These are phyloP conservation scores for Chalciporus piperatus DNA, from an alignment of 768 basidiomycete species.

Conservation along the genomic window DNA sequence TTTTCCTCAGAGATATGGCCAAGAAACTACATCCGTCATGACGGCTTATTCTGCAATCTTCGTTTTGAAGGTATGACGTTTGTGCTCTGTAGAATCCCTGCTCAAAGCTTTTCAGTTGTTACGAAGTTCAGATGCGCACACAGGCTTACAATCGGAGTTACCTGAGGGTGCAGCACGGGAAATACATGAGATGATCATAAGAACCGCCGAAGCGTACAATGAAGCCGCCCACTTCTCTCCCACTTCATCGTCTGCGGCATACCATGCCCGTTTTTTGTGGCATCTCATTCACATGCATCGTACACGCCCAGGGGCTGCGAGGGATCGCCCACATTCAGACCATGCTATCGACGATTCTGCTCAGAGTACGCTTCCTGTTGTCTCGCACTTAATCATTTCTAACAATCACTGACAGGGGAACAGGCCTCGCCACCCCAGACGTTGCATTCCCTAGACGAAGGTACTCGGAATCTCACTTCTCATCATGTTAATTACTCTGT, in stretches of 20 bases:
- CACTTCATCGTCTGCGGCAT: conserved; percentile 63
- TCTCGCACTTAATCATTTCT: conserved; percentile 3
- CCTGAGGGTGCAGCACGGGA: conserved; percentile 60
- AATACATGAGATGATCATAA: conserved; percentile 61
- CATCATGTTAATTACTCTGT: conserved; percentile 18
- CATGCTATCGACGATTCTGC: conserved; percentile 54
- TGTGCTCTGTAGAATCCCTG: background rate
- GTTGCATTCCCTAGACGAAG: conserved; percentile 22
- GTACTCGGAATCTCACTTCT: conserved; percentile 8
- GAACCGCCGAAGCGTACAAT: conserved; percentile 76
- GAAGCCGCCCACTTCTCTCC: conserved; percentile 63
- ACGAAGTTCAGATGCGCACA: conserved; percentile 55
- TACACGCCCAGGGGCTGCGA: conserved; percentile 41
- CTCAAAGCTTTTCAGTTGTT: conserved; percentile 49
- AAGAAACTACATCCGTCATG: conserved; percentile 84
- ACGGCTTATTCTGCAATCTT: conserved; percentile 84
- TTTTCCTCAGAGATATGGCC: conserved; percentile 65
- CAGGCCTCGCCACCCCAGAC: conserved; percentile 22
- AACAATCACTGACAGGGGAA: conserved; percentile 17
- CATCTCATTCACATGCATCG: conserved; percentile 64
- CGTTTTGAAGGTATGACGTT: conserved; percentile 59
- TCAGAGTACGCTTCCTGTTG: conserved; percentile 40
- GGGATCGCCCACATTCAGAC: conserved; percentile 37
- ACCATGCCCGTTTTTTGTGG: conserved; percentile 77
- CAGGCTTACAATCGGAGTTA: conserved; percentile 58